Conservation (phyloP, 2,329 filamentous ascomycete genomes). For the Chrysosporium queenslandicum region DNA sequence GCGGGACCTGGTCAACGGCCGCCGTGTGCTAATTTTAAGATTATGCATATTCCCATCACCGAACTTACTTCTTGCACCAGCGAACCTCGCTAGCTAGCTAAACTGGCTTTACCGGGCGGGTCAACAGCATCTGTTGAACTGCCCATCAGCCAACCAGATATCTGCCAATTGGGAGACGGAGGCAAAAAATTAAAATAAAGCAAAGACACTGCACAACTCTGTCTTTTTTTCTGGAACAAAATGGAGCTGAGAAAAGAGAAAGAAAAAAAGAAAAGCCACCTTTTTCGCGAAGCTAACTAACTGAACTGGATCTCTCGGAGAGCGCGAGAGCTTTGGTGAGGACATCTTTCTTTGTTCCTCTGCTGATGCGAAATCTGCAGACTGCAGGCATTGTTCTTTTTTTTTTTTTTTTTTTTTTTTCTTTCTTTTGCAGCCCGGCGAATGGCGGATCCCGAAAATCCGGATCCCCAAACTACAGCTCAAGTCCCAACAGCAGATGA, state of each 20-base stretch:
- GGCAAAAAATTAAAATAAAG: neutral
- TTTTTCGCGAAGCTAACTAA: neutral
- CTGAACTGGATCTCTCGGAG: neutral
- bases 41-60: neutral
- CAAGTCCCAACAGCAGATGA: neutral
- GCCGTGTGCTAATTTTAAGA: slow-evolving; percentile 3
- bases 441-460: slow-evolving; percentile 6
- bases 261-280: neutral
- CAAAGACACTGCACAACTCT: too few species aligned
- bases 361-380: neutral
- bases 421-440: too few species aligned
- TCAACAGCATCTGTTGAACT: too few species aligned
- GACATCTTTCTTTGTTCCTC: neutral
- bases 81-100: too few species aligned
- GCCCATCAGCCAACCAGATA: neutral
- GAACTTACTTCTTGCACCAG: neutral
- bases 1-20: neutral
- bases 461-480: too few species aligned
- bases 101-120: too few species aligned
- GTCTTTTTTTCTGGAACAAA: slow-evolving; percentile 3
- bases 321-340: neutral
- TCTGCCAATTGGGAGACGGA: neutral
- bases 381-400: too few species aligned
- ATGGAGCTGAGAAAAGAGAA: neutral
- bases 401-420: too few species aligned